Evolutionary conservation across 257 asterid genomes (phyloP).

Genomic region (Fraxinus pennsylvanica): DNA sequence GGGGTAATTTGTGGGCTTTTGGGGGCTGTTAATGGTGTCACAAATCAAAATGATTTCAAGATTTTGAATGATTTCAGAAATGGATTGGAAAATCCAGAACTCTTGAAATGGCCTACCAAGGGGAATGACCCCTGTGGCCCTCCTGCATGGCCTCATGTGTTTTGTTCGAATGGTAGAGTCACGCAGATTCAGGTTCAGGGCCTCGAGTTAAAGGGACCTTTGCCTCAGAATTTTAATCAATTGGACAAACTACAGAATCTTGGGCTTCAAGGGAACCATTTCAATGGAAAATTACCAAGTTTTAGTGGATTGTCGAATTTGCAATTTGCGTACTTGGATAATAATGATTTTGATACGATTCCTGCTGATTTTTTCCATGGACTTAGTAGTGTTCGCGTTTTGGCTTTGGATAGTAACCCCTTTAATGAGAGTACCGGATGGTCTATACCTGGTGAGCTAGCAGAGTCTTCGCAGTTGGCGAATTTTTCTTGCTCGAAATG

Average conservation of each 20-base stretch:
- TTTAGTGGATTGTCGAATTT: constrained; percentile 69
- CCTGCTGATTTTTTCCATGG: constrained; percentile 70
- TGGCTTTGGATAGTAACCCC: constrained; percentile 75
- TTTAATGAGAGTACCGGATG: constrained; percentile 68
- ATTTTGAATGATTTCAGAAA: constrained; percentile 60
- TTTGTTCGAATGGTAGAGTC: constrained; percentile 67
- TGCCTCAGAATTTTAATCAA: constrained; percentile 68
- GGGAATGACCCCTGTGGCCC: constrained; percentile 83
- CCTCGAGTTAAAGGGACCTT: constrained; percentile 66
- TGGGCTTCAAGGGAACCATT: constrained; percentile 69
- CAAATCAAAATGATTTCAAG: constrained; percentile 64
- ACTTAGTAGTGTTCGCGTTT: constrained; percentile 45
- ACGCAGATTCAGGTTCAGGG: constrained; percentile 83
- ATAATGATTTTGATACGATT: constrained; percentile 61
- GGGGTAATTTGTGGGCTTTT: constrained; percentile 20
- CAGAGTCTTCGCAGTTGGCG: constrained; percentile 54
- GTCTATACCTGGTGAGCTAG: constrained; percentile 58
- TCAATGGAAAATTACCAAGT: constrained; percentile 61
- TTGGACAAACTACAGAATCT: constrained; percentile 53
- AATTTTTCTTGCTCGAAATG: constrained; percentile 70
- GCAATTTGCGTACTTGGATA: constrained; percentile 61
- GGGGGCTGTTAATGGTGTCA: constrained; percentile 41
- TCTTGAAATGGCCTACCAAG: constrained; percentile 63
- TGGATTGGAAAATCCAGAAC: constrained; percentile 62
- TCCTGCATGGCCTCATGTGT: constrained; percentile 75